These are phyloP conservation scores for Penicillium sclerotigenum DNA, from an alignment of 2,329 filamentous ascomycete genomes.

Conservation along the genomic window DNA sequence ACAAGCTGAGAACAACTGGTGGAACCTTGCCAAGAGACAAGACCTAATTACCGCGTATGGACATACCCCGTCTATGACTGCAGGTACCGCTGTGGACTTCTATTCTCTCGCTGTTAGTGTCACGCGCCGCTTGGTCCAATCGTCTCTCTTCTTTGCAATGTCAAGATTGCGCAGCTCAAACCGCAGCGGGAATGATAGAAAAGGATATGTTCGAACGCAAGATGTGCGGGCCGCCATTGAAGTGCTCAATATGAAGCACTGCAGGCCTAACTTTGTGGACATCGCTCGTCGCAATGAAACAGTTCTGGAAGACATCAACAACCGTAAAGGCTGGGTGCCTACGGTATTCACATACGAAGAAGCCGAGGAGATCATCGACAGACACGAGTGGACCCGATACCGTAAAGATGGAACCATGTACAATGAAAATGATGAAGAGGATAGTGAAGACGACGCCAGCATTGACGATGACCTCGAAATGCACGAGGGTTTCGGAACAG, in stretches of 20 bases:
- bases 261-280: constrained; percentile 52
- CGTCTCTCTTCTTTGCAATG: constrained; percentile 66
- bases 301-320: constrained; percentile 45
- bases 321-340: constrained; percentile 29
- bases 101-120: constrained; percentile 64
- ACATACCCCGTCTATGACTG: constrained; percentile 65
- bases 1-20: constrained; percentile 66
- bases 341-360: constrained; percentile 37
- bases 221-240: constrained; percentile 57
- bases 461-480: constrained; percentile 8
- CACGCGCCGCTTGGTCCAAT: constrained; percentile 67
- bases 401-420: constrained; percentile 1
- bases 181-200: constrained; percentile 28
- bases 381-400: constrained; percentile 11
- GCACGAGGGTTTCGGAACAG: neutral
- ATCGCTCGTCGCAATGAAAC: constrained; percentile 53
- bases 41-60: constrained; percentile 8
- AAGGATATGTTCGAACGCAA: constrained; percentile 40
- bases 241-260: constrained; percentile 50
- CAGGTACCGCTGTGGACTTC: constrained; percentile 74
- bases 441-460: constrained; percentile 15
- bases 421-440: constrained; percentile 39
- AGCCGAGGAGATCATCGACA: constrained; percentile 15
- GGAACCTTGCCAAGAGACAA: constrained; percentile 49
- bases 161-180: constrained; percentile 60